Evolutionary conservation across 139 green algal genomes (phyloP), one percentile per base, ranked within the genome.

Genomic region (Chlamydomonas asymmetrica): DNA sequence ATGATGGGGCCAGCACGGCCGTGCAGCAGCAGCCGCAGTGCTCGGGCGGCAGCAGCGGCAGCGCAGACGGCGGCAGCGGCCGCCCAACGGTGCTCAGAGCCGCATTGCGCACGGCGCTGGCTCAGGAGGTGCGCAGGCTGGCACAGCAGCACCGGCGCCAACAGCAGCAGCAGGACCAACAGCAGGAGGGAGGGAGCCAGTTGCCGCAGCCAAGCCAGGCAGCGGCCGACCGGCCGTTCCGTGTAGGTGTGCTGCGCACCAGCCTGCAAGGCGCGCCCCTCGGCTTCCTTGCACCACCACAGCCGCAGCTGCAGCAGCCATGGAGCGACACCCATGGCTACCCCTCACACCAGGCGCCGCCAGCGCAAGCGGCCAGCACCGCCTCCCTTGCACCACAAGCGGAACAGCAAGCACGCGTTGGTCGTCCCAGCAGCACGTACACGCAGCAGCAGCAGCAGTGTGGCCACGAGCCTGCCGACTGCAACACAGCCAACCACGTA

Each of bases 191-290:
- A n/a, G n/a, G n/a, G n/a, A n/a, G n/a, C n/a, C n/a, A n/a, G n/a
- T 6, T n/a, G n/a, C n/a, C n/a, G 52, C 52, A n/a, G 7, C 27
- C 52, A 61, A 16, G 10, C 3, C 23, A 31, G 25, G 10, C 10
- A n/a, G 23, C 23, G 10, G 52, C 10, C 2, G 52, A n/a, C 25
- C 27, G 52, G 1, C 43, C 34, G 43, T n/a, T n/a, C n/a, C n/a
- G n/a, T n/a, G 49, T 79, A 1, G 74, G 37, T 25, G 29, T 81
- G 32, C 57, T 81, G 34, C 75, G 75, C 5, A 81, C 75, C 32
- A 81, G 41, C 64, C n/a, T 81, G 27, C 5, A 20, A 37, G 29
- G 74, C 54, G 31, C 20, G 27, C 5, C 41, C 13, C 1, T 9
- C 40, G 10, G 74, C 65, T 0, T 71, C 29, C 35, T n/a, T 64